Base-by-base conservation (phyloP, 345 rosid species). In the Eucalyptus regnans region DNA sequence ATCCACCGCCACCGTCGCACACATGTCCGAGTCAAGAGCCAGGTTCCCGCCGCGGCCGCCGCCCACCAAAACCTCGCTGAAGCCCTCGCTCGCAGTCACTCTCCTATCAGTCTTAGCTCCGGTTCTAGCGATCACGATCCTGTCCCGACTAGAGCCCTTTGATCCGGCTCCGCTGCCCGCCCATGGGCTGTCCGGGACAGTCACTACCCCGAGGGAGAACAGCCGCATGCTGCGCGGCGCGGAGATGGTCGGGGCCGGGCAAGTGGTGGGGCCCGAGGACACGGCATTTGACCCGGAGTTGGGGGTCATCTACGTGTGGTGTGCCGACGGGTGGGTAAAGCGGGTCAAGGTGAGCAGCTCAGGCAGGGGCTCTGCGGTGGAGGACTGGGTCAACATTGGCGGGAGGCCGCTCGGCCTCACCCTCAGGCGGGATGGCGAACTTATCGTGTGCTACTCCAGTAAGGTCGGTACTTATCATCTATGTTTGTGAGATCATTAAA, bases 401-500 rank as follows among this genome's bases (percentile, higher is more conserved):
- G 99, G 99, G 4, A 89, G 99, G 86, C 99, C 99, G 1, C 97
- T 97, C 16, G 99, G 99, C 9, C 43, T 97, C n/a, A 95, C 94
- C 56, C 80, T 96, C 4, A 94, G 95, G 25, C 89, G 25, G 13
- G 23, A 92, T 8, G 79, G 88, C 0, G 96, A 93, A 49, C 54
- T 97, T 7, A 90, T 95, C 2, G 98, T 97, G 1, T 98, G 97
- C 18, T 97, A 96, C 48, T 94, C 98, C 2, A 87, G 88, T 41
- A 94, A 93, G 98, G 99, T 97, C 7, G 46, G 79, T 76, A 9
- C 13, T 46, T 9, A 37, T 27, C 83, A 11, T 71, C 46, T 10
- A 8, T 22, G 60, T 22, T 4, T 37, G 41, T 37, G 41, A 56
- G 27, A 56, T 56, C 27, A 56, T 56, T 56, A 56, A 22, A 22